Evolutionary conservation across 345 rosid genomes (phyloP).

Genomic region (Citrus trifoliata): DNA sequence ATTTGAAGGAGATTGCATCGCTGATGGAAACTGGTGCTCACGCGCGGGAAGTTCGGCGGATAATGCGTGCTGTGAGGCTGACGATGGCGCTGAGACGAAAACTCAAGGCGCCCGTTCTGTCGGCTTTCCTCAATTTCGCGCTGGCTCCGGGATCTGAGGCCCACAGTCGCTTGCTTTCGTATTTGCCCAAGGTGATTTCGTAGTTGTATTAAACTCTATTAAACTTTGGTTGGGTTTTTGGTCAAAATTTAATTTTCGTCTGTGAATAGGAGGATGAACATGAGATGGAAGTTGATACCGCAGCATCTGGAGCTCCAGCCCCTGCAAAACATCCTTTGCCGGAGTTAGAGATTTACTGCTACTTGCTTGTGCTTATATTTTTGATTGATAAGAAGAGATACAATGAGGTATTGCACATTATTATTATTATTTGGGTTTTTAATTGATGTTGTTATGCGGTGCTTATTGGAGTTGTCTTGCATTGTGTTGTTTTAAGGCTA

Average conservation of each 20-base stretch:
- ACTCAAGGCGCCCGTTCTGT: conserved; percentile 34
- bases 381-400: conserved; percentile 58
- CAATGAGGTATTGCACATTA: conserved; percentile 31
- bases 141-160: conserved; percentile 53
- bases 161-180: conserved; percentile 30
- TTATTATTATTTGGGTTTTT: not conserved
- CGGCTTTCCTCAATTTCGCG: conserved; percentile 38
- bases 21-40: conserved; percentile 52
- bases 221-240: not conserved
- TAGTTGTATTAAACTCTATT: not conserved
- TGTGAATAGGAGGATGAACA: conserved; percentile 42
- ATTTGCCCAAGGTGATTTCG: conserved; percentile 44
- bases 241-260: not conserved
- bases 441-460: not conserved
- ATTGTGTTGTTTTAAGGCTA: conserved; percentile 33
- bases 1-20: conserved; percentile 62
- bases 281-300: conserved; percentile 61
- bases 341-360: conserved; percentile 51
- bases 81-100: conserved; percentile 46
- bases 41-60: conserved; percentile 45
- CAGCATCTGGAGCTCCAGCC: conserved; percentile 33
- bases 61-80: conserved; percentile 45
- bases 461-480: not conserved
- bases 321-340: conserved; percentile 36
- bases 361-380: conserved; percentile 45